Conservation (phyloP, 106 monocot genomes). For the Acanthochlamys bracteata region DNA sequence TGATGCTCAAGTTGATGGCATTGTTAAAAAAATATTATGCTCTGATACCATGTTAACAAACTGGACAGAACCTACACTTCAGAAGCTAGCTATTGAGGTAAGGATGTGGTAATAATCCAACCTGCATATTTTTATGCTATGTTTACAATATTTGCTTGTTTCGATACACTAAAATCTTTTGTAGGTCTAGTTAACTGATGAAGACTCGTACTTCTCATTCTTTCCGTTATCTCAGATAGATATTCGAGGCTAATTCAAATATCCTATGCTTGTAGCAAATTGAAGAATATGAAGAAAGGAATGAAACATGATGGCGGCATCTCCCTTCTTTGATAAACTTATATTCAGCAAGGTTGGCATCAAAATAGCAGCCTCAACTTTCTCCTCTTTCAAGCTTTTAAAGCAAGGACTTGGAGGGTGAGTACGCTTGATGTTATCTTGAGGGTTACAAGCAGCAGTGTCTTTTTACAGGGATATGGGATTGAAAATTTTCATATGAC, state of each 20-base stretch:
- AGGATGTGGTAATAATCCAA: conserved; percentile 36
- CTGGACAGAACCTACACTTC: no score
- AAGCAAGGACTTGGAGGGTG: conserved; percentile 83
- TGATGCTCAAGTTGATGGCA: no score
- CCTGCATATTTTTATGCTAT: background rate
- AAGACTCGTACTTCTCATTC: conserved; percentile 88
- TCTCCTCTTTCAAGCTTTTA: background rate
- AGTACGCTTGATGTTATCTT: conserved; percentile 77
- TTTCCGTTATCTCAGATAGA: conserved; percentile 91
- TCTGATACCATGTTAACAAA: no score
- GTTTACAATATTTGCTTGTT: background rate
- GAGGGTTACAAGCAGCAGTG: conserved; percentile 69
- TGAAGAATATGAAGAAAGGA: conserved; percentile 65
- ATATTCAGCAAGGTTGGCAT: conserved; percentile 69
- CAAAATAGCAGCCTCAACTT: background rate
- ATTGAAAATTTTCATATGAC: background rate
- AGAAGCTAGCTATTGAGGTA: no score
- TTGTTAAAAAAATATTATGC: no score
- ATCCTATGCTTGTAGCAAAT: conserved; percentile 35
- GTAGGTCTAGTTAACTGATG: conserved; percentile 49
- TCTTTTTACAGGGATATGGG: conserved; percentile 93
- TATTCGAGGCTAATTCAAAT: no score
- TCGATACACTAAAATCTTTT: background rate
- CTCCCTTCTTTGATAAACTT: conserved; percentile 78
- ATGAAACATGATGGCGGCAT: conserved; percentile 74